These are phyloP conservation scores for Lactarius psammicola DNA, from an alignment of 768 basidiomycete genomes.

Conservation along the genomic window DNA sequence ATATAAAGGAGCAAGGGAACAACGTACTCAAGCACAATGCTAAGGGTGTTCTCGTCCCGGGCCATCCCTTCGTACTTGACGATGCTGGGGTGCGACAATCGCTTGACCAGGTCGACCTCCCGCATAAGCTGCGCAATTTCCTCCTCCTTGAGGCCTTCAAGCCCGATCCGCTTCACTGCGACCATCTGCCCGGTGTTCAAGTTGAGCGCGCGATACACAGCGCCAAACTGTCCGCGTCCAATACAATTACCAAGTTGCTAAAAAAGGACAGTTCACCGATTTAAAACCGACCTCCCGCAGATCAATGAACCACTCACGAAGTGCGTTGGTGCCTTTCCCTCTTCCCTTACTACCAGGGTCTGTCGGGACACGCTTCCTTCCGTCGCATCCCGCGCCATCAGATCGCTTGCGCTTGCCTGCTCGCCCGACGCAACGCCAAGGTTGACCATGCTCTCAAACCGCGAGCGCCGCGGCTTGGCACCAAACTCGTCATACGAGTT, in stretches of 20 bases:
- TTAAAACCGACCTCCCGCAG: slow-evolving; percentile 3
- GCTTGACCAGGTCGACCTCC: slow-evolving; percentile 91
- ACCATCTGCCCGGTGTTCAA: slow-evolving; percentile 94
- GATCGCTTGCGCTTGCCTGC: slow-evolving; percentile 63
- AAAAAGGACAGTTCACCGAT: background rate
- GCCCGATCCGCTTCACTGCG: slow-evolving; percentile 94
- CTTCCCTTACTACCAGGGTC: slow-evolving; percentile 74
- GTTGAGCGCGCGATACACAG: slow-evolving; percentile 93
- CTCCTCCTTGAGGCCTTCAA: slow-evolving; percentile 87
- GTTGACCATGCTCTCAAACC: slow-evolving; percentile 75
- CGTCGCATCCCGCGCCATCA: slow-evolving; percentile 57
- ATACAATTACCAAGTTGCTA: slow-evolving; percentile 99
- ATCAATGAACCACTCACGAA: slow-evolving; percentile 60
- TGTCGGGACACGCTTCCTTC: slow-evolving; percentile 65
- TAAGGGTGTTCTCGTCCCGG: slow-evolving; percentile 82
- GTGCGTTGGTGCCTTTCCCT: slow-evolving; percentile 74
- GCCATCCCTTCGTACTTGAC: slow-evolving; percentile 98
- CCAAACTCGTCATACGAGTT: slow-evolving; percentile 69
- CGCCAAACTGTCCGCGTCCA: slow-evolving; percentile 94
- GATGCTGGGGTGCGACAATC: slow-evolving; percentile 89
- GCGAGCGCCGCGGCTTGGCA: slow-evolving; percentile 50
- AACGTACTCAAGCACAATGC: slow-evolving; percentile 91
- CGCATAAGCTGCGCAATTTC: slow-evolving; percentile 90
- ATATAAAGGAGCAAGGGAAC: slow-evolving; percentile 20
- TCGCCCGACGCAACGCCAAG: slow-evolving; percentile 47